Base-by-base conservation (phyloP, 768 basidiomycete species). In the Suillus subaureus region DNA sequence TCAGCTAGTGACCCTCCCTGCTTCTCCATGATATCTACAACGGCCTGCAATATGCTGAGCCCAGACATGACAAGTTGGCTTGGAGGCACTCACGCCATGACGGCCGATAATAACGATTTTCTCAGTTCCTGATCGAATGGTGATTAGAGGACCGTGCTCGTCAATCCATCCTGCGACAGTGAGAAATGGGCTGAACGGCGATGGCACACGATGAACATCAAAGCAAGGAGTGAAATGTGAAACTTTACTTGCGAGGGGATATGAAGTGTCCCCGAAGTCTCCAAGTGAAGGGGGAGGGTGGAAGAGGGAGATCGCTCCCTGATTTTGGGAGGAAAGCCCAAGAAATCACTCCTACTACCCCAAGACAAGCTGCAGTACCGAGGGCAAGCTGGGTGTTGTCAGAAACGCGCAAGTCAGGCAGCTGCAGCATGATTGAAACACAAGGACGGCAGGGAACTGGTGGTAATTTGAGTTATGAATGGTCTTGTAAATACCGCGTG, bases 111-210 rank as follows among this genome's bases (percentile, higher is more conserved):
- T 52, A 9, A 52, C 16, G 51, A 52, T 52, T 16, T 18, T 52
- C 16, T 52, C 8, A 52, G 26, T 52, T 52, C 51, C 51, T 28
- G 26, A 52, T 4, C 51, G 51, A 52, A 52, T 52, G 51, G 51
- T 52, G 15, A 52, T 28, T 9, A 52, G 16, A 28, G 26, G 51
- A 9, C 51, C 51, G 4, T 28, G 26, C 26, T 28, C 26, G 26
- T 52, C 51, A 52, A 52, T 52, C 51, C 51, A 52, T 28, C 8
- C 51, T 3, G 51, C 51, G 28, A 52, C 51, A 52, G 51, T 52
- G 51, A 52, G 51, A 28, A 52, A 52, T 28, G 51, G 26, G 26
- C 51, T 52, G 49, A 28, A 16, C 1, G 15, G 3, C 15, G 15
- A 51, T 51, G 13, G 8, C 16, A 18, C 26, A 28, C 3, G 3